A percentile compares a stretch with the other conserved stretches of the same genome.
Conservation (phyloP, 1,139 yeast genomes). For the Blastobotrys ciferrii region DNA sequence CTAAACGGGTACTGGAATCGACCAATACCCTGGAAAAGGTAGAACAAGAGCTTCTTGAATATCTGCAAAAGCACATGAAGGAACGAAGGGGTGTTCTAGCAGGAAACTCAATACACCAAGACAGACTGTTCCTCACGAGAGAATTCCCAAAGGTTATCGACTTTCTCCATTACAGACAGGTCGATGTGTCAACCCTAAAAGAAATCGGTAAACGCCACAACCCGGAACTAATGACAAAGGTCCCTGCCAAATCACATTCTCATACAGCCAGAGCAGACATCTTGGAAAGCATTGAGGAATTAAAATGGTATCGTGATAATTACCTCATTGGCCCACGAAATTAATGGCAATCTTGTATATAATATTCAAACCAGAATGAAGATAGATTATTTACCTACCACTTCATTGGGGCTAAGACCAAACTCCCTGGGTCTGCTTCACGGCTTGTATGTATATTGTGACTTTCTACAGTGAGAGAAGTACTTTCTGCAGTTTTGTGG, state of each 20-base stretch:
- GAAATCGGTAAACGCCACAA: conserved; percentile 81
- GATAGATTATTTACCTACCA: too few relatives aligned
- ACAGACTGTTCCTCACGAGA: conserved; percentile 74
- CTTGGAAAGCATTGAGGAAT: conserved; percentile 79
- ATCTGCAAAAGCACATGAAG: conserved; percentile 56
- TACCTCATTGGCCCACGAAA: conserved; percentile 39
- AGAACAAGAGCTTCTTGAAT: conserved; percentile 59
- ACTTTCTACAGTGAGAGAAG: too few relatives aligned
- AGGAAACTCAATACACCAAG: conserved; percentile 93
- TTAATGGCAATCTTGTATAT: background rate
- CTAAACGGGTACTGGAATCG: conserved; percentile 61
- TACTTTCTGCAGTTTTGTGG: too few relatives aligned
- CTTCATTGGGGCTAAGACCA: too few relatives aligned
- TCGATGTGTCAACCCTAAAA: conserved; percentile 83
- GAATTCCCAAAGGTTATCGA: conserved; percentile 71
- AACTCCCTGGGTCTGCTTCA: too few relatives aligned
- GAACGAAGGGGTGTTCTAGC: conserved; percentile 66
- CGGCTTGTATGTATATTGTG: too few relatives aligned
- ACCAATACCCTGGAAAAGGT: conserved; percentile 57
- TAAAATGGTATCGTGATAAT: conserved; percentile 71
- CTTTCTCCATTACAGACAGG: conserved; percentile 74
- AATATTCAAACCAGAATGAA: too few relatives aligned
- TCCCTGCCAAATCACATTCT: conserved; percentile 61
- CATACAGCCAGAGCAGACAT: conserved; percentile 93
- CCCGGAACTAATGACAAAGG: conserved; percentile 52